Percentiles rank a stretch among this genome's conserved stretches.
Conservation (phyloP, 2,329 filamentous ascomycete genomes). For the Daldinia sp. region DNA sequence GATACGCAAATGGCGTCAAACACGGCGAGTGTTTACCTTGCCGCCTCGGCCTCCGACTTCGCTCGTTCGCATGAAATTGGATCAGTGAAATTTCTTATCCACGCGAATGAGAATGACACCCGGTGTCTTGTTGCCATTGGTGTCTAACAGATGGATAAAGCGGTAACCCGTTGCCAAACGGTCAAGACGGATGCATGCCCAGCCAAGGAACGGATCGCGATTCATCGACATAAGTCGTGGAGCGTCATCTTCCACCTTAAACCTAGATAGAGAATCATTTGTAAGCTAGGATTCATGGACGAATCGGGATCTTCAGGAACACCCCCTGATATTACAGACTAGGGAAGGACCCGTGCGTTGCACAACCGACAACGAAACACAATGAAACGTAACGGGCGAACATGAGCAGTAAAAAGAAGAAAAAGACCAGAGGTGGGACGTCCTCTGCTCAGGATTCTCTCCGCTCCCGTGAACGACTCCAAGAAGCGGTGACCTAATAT, state of each 20-base stretch:
- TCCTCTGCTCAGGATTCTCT: conserved; percentile 4
- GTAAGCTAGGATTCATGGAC: conserved; percentile 37
- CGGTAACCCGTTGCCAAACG: conserved; percentile 64
- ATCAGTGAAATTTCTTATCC: conserved; percentile 55
- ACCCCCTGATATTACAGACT: conserved; percentile 14
- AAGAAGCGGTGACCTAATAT: conserved; percentile 4
- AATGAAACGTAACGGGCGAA: conserved; percentile 15
- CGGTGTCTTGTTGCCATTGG: conserved; percentile 53
- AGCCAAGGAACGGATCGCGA: conserved; percentile 55
- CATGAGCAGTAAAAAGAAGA: conserved; percentile 23
- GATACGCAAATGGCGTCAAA: conserved; percentile 9
- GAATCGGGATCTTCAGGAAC: conserved; percentile 29
- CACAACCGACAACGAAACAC: conserved; percentile 25
- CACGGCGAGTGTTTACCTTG: conserved; percentile 9
- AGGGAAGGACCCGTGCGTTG: conserved; percentile 17
- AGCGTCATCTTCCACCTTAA: conserved; percentile 62
- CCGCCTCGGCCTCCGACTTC: conserved; percentile 21
- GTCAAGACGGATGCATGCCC: conserved; percentile 68
- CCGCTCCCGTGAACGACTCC: conserved; percentile 13
- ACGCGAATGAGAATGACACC: conserved; percentile 63
- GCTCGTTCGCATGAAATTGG: conserved; percentile 6
- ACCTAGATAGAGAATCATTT: conserved; percentile 49
- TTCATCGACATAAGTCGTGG: conserved; percentile 46
- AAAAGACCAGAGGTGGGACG: neutral
- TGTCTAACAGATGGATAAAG: conserved; percentile 60